These are phyloP conservation scores for Yarrowia sp. DNA, from an alignment of 805 yeast species.

Conservation along the genomic window DNA sequence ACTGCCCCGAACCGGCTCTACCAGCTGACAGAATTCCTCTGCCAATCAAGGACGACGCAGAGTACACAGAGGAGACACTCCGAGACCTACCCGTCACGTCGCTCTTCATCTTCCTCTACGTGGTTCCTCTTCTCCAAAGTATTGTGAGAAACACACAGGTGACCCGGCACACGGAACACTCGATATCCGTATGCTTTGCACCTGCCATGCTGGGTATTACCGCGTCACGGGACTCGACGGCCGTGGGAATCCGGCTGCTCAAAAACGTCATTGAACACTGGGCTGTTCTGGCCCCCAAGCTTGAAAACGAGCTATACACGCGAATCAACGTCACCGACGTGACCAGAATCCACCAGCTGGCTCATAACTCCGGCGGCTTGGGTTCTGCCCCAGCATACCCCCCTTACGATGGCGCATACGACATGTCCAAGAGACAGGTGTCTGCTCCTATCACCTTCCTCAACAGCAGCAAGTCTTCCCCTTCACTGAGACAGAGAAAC, in stretches of 20 bases:
- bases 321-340: constrained; percentile 21
- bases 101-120: constrained; percentile 32
- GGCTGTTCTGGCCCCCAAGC: constrained; percentile 37
- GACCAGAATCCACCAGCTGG: not conserved
- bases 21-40: constrained; percentile 48
- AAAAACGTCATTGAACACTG: constrained; percentile 53
- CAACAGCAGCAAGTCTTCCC: not conserved
- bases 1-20: constrained; percentile 53
- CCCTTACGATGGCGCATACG: constrained; percentile 10
- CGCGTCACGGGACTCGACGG: constrained; percentile 45
- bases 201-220: constrained; percentile 57
- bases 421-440: constrained; percentile 4
- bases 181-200: constrained; percentile 48
- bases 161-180: constrained; percentile 43
- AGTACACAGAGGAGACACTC: constrained; percentile 44
- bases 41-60: constrained; percentile 52
- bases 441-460: constrained; percentile 16
- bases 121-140: constrained; percentile 40
- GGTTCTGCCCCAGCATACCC: not conserved
- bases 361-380: not conserved
- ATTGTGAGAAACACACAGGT: constrained; percentile 40
- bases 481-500: constrained; percentile 9
- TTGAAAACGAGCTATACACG: not conserved
- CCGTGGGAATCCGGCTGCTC: constrained; percentile 53
- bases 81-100: constrained; percentile 26